Evolutionary conservation across 768 basidiomycete genomes (phyloP), one percentile per base, ranked within the genome.

Genomic region (Termitomyces sp.): DNA sequence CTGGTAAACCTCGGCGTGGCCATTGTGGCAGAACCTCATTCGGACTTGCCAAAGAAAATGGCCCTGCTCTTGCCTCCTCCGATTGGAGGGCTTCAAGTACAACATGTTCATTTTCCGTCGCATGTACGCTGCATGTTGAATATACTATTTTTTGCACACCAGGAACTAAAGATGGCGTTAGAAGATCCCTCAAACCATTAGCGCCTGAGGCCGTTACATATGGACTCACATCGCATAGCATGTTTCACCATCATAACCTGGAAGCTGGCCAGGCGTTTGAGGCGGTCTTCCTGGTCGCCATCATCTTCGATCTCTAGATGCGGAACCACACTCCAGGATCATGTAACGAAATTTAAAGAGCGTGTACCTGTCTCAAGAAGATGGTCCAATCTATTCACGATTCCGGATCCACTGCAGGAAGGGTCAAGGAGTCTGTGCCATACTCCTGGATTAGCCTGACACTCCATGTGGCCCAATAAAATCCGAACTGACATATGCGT

Each of bases 71-170:
- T 22, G 91, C 92, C 71, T 94, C 91, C 9, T 86, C 81, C 32
- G 89, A 90, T 58, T 76, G 76, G 49, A 98, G 80, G 4, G 89
- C 89, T 57, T 84, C 78, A 7, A 84, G 78, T 9, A 98, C 92
- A 59, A 98, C 97, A 61, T 87, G 86, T 71, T 99, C 97, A 73
- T 99, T 96, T 70, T 99, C 97, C 45, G 82, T 83, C 15, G 91
- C 84, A 73, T 98, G 90, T 51, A 97, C 79, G 64, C 94, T 97
- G 71, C 96, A 99, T n/a, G 97, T 99, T 24, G 96, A 98, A 74
- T 99, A 98, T 32, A 95, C 95, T 67, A 99, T 93, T 67, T 84
- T 86, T 60, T 80, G 74, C 39, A 88, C 91, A 44, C 80, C 79
- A 1, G 92, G 88, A 73, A 96, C 94, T 96, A 22, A 71, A 63